Base-by-base conservation (phyloP, 2,329 filamentous ascomycete species). In the Epichloe scottii region DNA sequence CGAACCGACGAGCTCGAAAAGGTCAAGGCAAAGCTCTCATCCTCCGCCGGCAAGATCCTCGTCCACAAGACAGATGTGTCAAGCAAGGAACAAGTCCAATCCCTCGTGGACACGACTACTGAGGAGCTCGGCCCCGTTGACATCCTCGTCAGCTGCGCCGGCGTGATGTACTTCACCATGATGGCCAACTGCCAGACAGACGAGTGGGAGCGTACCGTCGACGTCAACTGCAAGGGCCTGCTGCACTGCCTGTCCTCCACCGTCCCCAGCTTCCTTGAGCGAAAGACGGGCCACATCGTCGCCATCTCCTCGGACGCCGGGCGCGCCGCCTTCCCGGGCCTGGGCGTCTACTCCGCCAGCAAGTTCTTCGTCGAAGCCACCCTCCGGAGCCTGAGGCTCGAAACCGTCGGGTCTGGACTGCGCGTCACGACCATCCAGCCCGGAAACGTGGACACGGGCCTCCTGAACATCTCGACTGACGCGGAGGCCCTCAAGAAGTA, bases 121-220 rank as follows among this genome's bases (percentile, higher is more conserved):
- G 73, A 77, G 44, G 71, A 82, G 57, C 79, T 90, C 0, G 87
- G 86, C 0, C 78, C 82, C 0, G 73, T 90, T 43, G 87, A 91
- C 62, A 86, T 90, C 48, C 76, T 91, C n/a, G 79, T 91, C 47
- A 81, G 81, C 40, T 88, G 85, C 60, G 87, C 87, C 0, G 87
- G 87, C 37, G 87, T 91, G 62, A 91, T 91, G 87, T 91, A 91
- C 70, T 91, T 82, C 68, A 90, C 87, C 50, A 82, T 90, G 81
- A 90, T 91, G 87, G 79, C 82, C 51, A 90, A 89, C 62, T 76
- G 72, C 15, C 77, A 85, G 56, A 78, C 73, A 0, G 84, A 87
- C 5, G 82, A 91, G 59, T 91, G 87, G 87, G 82, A 89, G 56
- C 83, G 79, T 52, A 90, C 86, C 0, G 85, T 91, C 41, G 87